Evolutionary conservation across 495 filamentous ascomycete genomes (phyloP), one percentile per base, ranked within the genome.

Genomic region (Podospora pseudocomata): DNA sequence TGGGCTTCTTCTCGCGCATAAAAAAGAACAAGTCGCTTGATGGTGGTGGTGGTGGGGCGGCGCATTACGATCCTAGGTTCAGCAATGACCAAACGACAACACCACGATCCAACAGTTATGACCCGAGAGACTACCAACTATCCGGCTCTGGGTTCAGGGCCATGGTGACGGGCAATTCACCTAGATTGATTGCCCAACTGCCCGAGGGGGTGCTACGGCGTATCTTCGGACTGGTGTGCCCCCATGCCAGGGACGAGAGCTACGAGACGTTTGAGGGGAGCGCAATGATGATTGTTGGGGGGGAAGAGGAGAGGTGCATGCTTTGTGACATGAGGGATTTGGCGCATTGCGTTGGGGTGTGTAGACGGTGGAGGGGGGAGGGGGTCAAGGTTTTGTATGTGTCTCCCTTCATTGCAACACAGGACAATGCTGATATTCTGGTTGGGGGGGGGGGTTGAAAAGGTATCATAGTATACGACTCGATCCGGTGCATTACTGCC

Each of bases 301-400:
- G 89, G 69, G 91, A 90, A 71, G 89, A 90, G 71, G 89, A 93
- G 86, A 90, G 89, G 69, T 99, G 95, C 79, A 94, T 94, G 92
- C 88, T 97, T 30, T 99, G 95, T 82, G 93, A 97, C 81, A 86
- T 96, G 82, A 90, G 94, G 69, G 94, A 98, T 76, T 85, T 99
- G 66, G 89, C 92, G 56, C 88, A 90, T 73, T 93, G 91, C 78
- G 85, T 88, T 23, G 80, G 85, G 68, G 91, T 92, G 55, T 90
- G 85, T 75, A 88, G 86, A 75, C 84, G 82, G 70, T 99, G 94
- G 94, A 87, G 85, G 72, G 69, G 67, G 26, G 74, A 81, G 58
- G 86, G 82, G 15, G 72, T 84, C 15, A 82, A 84, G 58, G 70
- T 90, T 13, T 80, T 94, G 91, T 92, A 59, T 9, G 39, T 65